phyloP scores from a whole-genome alignment of 495 filamentous ascomycete genomes.

The Pseudevernia furfuracea region DNA sequence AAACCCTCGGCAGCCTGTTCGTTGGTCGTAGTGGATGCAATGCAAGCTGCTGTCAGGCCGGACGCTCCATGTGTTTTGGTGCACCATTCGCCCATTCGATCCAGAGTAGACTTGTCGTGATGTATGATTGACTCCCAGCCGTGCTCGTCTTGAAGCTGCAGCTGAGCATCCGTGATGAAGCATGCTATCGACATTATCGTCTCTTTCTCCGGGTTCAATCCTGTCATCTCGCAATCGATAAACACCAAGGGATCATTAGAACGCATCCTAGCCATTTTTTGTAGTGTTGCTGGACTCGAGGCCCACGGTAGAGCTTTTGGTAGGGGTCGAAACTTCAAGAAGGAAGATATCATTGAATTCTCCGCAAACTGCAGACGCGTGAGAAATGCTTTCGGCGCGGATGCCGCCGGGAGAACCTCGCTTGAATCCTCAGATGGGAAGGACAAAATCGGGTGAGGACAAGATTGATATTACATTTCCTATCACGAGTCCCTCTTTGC shows the following conservation, averaged over 20 bases:
- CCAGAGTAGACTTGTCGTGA: slow-evolving; percentile 60
- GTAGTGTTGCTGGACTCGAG: neutral
- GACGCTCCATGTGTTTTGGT: slow-evolving; percentile 55
- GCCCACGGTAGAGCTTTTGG: neutral
- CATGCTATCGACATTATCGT: slow-evolving; percentile 89
- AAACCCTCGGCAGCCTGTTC: slow-evolving; percentile 64
- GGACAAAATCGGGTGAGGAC: too few relatives aligned
- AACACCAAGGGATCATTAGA: slow-evolving; percentile 64
- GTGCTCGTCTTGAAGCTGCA: slow-evolving; percentile 64
- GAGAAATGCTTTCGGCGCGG: neutral
- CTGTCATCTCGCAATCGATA: slow-evolving; percentile 98
- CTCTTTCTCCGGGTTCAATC: slow-evolving; percentile 69
- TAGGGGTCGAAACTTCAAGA: slow-evolving; percentile 5
- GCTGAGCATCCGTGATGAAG: slow-evolving; percentile 74
- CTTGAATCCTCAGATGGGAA: neutral
- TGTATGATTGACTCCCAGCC: slow-evolving; percentile 80
- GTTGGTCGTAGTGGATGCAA: slow-evolving; percentile 63
- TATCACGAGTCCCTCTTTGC: too few relatives aligned
- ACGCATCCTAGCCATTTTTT: slow-evolving; percentile 38
- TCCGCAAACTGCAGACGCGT: slow-evolving; percentile 1
- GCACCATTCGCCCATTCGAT: slow-evolving; percentile 70
- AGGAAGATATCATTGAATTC: neutral
- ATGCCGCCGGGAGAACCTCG: neutral
- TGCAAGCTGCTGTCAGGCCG: slow-evolving; percentile 71
- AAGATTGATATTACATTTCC: too few relatives aligned